Conservation (phyloP, 2,329 filamentous ascomycete genomes). For the Verticillium isaacii region DNA sequence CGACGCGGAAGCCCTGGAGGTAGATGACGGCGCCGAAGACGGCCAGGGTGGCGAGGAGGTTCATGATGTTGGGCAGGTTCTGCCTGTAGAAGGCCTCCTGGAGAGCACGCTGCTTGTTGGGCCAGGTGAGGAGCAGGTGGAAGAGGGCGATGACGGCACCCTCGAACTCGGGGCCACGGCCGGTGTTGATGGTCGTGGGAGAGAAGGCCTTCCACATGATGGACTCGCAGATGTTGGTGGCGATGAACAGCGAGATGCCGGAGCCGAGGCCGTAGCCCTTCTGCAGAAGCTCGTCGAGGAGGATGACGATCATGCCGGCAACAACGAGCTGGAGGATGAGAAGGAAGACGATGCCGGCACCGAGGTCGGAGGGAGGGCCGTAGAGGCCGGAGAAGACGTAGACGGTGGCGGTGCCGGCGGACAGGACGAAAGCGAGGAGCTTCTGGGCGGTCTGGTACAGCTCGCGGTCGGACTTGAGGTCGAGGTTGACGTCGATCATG, state of each 20-base stretch:
- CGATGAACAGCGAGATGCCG: constrained; percentile 98
- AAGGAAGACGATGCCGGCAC: constrained; percentile 96
- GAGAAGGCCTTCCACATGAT: constrained; percentile 99
- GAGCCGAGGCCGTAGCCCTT: constrained; percentile 98
- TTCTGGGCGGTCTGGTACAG: constrained; percentile 99
- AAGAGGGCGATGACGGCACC: constrained; percentile 96
- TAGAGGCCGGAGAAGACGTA: constrained; percentile 98
- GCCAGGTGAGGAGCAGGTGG: constrained; percentile 97
- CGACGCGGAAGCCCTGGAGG: constrained; percentile 97
- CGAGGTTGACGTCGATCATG: constrained; percentile 99
- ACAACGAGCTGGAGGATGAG: constrained; percentile 97
- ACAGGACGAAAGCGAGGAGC: constrained; percentile 95
- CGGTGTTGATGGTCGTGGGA: constrained; percentile 98
- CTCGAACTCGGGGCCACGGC: constrained; percentile 97
- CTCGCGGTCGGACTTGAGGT: constrained; percentile 99
- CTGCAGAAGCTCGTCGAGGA: constrained; percentile 97
- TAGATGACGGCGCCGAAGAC: constrained; percentile 99
- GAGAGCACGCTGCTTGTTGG: constrained; percentile 97
- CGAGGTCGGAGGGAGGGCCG: constrained; percentile 91
- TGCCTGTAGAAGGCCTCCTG: constrained; percentile 99
- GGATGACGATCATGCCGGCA: constrained; percentile 96
- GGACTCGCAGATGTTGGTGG: constrained; percentile 99
- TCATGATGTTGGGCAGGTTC: constrained; percentile 99
- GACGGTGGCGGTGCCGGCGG: constrained; percentile 94
- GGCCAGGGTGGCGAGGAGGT: constrained; percentile 84